Evolutionary conservation across 176 grass and related monocot species (phyloP).

Genomic region (Triticum aestivum): DNA sequence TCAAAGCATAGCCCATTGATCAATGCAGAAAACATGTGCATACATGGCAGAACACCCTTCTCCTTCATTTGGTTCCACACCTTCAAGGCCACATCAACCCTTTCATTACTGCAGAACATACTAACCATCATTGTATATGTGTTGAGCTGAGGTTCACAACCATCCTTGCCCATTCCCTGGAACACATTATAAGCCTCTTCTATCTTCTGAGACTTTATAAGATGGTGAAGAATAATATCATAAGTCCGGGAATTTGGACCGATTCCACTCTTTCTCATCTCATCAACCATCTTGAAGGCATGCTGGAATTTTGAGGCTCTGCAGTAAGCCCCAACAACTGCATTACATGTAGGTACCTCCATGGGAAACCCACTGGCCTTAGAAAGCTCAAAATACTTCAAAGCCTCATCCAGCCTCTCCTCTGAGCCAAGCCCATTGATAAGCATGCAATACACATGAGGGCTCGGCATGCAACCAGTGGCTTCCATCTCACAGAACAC

Average conservation of each 20-base stretch:
- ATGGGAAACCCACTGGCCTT: constrained; percentile 59
- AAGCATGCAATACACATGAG: constrained; percentile 74
- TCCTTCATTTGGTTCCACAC: constrained; percentile 71
- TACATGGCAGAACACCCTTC: constrained; percentile 63
- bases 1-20: constrained; percentile 62
- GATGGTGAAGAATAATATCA: constrained; percentile 60
- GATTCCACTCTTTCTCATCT: constrained; percentile 60
- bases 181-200: constrained; percentile 58
- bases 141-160: constrained; percentile 58
- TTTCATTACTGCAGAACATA: constrained; percentile 59
- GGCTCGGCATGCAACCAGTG: constrained; percentile 56
- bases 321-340: constrained; percentile 66
- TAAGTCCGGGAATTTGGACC: constrained; percentile 62
- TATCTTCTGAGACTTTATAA: constrained; percentile 52
- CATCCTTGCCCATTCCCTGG: constrained; percentile 41
- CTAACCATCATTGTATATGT: constrained; percentile 74
- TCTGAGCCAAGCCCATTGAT: constrained; percentile 61
- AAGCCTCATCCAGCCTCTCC: constrained; percentile 57
- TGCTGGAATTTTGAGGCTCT: constrained; percentile 51
- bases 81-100: constrained; percentile 78
- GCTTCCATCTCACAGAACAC: constrained; percentile 61
- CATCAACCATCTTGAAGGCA: constrained; percentile 61
- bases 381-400: constrained; percentile 65
- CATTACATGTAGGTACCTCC: constrained; percentile 71
- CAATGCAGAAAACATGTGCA: constrained; percentile 72